Conservation (phyloP, 352 stramenopile genomes). For the Globisporangium mamillatum region DNA sequence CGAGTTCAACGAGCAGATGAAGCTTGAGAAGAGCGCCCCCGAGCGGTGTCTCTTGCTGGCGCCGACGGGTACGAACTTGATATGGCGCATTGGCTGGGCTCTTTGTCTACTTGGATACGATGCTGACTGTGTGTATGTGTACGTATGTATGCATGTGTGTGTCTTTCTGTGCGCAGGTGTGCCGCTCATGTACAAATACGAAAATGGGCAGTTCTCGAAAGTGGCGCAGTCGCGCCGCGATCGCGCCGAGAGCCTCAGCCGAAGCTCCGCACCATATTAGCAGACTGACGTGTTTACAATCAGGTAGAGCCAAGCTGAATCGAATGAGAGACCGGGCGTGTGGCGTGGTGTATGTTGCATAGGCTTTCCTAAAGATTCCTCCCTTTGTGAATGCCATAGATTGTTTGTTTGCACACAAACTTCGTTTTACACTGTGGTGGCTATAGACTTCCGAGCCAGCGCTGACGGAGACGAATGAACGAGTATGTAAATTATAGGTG, state of each 20-base stretch:
- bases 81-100: not conserved
- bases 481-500: too few species aligned
- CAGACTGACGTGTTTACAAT: not conserved
- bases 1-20: slow-evolving; percentile 81
- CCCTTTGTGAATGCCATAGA: not conserved
- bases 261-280: slow-evolving; percentile 71
- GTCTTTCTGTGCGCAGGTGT: slow-evolving; percentile 37
- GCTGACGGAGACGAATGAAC: too few species aligned
- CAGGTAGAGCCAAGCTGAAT: not conserved
- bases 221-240: slow-evolving; percentile 69
- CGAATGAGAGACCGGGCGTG: not conserved
- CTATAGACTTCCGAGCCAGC: too few species aligned
- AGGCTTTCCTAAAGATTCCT: not conserved
- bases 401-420: too few species aligned
- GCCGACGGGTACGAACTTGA: slow-evolving; percentile 51
- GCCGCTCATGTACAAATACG: slow-evolving; percentile 82
- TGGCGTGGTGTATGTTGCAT: not conserved
- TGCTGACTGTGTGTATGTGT: not conserved
- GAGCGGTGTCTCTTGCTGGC: slow-evolving; percentile 72
- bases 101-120: not conserved
- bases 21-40: slow-evolving; percentile 75
- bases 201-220: slow-evolving; percentile 67
- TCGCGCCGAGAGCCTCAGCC: slow-evolving; percentile 67
- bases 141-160: not conserved
- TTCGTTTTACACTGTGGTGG: too few species aligned